Evolutionary conservation across 2,329 filamentous ascomycete genomes (phyloP), one percentile per base, ranked within the genome.

Genomic region (Periconia sp.): DNA sequence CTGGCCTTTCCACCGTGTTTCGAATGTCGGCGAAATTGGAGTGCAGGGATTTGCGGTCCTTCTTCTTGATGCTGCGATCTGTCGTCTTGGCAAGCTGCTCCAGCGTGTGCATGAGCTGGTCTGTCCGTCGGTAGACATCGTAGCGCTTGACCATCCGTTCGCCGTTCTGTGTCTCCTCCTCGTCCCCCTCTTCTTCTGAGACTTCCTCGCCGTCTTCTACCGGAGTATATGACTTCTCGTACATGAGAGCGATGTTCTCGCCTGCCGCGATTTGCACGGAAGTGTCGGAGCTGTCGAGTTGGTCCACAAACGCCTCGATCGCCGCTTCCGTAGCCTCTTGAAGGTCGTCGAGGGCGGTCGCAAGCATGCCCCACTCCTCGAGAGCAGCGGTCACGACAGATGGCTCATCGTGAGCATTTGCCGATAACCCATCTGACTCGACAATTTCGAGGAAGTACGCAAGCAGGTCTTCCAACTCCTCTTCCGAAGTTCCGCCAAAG

Each of bases 301-400:
- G 92, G 45, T 96, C 91, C 41, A 90, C 86, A 62, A 96, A 91
- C 1, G 88, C 86, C 49, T 94, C 89, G 63, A 94, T 83, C 15
- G 90, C 88, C 27, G 84, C 76, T 58, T 91, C 86, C 31, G 88
- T 90, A 55, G 86, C 81, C 15, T 83, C 82, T 61, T 90, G 85
- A 42, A 92, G 79, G 63, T 93, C 89, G 3, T 92, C 87, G 7
- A 93, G 77, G 55, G 89, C 84, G 3, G 89, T 92, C 6, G 89
- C 89, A 6, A 95, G 82, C 59, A 93, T 88, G 1, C 87, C 88
- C 90, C 91, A 96, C 54, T 87, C 85, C 59, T 88, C 83, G 1
- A 95, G 78, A 0, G 91, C 90, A 0, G 90, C 89, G 3, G 85
- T 81, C 1, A 96, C 91, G 1, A 91, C 83, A 2, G 80, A 79